Conservation (phyloP, 1,284 basidiomycete species). For the Xanthoconium separans region DNA sequence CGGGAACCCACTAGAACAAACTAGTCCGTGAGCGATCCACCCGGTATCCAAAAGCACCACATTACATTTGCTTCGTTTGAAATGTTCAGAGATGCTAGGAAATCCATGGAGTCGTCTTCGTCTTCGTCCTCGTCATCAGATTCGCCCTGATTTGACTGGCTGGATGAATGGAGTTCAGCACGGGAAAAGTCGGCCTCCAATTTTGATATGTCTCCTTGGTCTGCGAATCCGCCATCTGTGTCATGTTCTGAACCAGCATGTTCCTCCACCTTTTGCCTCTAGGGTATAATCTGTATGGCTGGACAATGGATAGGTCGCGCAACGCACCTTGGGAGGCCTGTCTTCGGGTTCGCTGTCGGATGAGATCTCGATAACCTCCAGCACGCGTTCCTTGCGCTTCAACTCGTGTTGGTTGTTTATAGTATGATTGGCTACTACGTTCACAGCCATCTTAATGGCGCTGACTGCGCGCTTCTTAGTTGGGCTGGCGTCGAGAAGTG, state of each 20-base stretch:
- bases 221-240: neutral
- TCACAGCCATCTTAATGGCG: slow-evolving; percentile 17
- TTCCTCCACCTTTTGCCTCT: slow-evolving; percentile 23
- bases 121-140: slow-evolving; percentile 13
- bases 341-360: slow-evolving; percentile 32
- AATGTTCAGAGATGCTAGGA: slow-evolving; percentile 29
- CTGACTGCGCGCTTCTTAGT: slow-evolving; percentile 23
- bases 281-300: neutral
- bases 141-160: neutral
- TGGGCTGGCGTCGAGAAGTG: slow-evolving; percentile 11
- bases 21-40: slow-evolving; percentile 4
- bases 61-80: slow-evolving; percentile 32
- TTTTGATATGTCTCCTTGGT: neutral
- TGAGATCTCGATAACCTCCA: slow-evolving; percentile 27
- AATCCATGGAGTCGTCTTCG: slow-evolving; percentile 24
- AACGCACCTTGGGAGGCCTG: slow-evolving; percentile 24
- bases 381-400: slow-evolving; percentile 25
- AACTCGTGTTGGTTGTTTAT: neutral
- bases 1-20: slow-evolving; percentile 23
- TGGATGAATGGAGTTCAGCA: slow-evolving; percentile 2
- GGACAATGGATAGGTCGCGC: neutral
- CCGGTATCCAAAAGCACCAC: neutral
- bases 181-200: slow-evolving; percentile 6
- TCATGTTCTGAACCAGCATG: neutral
- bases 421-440: slow-evolving; percentile 4